Conservation (phyloP, 2,329 filamentous ascomycete species). For the Curvularia sp. region DNA sequence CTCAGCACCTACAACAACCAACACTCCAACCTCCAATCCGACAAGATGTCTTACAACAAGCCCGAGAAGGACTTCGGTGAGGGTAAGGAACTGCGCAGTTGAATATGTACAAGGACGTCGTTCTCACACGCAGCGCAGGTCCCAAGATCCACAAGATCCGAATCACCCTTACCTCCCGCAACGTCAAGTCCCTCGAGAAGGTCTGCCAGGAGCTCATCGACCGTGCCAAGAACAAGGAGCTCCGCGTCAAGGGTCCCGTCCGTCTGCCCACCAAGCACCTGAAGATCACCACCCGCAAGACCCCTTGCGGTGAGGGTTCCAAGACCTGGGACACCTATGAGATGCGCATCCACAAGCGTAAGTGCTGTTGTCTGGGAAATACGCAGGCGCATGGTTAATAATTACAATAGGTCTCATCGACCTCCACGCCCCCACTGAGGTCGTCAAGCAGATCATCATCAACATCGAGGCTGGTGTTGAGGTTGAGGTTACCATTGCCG, state of each 20-base stretch:
- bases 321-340: conserved; percentile 99
- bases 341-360: conserved; percentile 98
- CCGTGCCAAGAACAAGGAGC: conserved; percentile 97
- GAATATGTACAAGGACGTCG: not conserved
- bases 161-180: conserved; percentile 95
- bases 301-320: conserved; percentile 98
- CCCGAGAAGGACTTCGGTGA: conserved; percentile 90
- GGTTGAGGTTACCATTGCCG: conserved; percentile 91
- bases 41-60: conserved; percentile 67
- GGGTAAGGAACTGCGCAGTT: conserved; percentile 52
- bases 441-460: conserved; percentile 95
- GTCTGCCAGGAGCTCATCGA: conserved; percentile 98
- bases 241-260: conserved; percentile 97
- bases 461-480: conserved; percentile 94
- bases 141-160: conserved; percentile 66
- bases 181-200: conserved; percentile 86
- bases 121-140: conserved; percentile 5
- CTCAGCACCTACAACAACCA: conserved; percentile 28
- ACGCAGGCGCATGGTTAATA: conserved; percentile 1
- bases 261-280: conserved; percentile 97
- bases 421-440: conserved; percentile 97
- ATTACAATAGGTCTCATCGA: conserved; percentile 73
- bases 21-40: conserved; percentile 24
- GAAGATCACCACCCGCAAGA: conserved; percentile 98
- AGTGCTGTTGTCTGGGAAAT: not conserved